Percentiles rank a stretch among this genome's conserved stretches.
phyloP scores from a whole-genome alignment of 2,329 filamentous ascomycete genomes.

The Huntiella abstrusa region DNA sequence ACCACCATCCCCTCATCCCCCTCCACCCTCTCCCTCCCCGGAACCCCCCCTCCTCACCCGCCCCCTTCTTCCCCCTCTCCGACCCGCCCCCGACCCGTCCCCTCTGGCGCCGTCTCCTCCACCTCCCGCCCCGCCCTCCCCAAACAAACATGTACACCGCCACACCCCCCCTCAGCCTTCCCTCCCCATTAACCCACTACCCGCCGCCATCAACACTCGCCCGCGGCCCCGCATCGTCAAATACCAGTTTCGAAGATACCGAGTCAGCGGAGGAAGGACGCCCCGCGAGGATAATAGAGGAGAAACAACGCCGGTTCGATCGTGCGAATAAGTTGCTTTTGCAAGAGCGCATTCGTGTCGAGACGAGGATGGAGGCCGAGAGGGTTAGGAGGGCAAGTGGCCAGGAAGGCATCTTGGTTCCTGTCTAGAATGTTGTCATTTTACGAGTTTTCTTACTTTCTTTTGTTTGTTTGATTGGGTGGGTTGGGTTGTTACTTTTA shows the following conservation, averaged over 20 bases:
- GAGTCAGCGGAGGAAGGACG: neutral
- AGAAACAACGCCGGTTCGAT: conserved; percentile 22
- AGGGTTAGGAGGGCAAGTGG: neutral
- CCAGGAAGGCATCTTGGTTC: neutral
- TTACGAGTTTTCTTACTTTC: neutral
- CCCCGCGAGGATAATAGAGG: conserved; percentile 16
- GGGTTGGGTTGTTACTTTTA: neutral
- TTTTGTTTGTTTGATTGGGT: neutral
- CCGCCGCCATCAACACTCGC: neutral
- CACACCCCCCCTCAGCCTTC: conserved; percentile 10
- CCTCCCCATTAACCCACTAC: neutral
- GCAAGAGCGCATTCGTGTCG: conserved; percentile 13
- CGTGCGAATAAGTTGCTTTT: conserved; percentile 23
- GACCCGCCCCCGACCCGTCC: conserved; percentile 13
- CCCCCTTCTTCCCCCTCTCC: conserved; percentile 12
- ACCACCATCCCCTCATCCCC: too few relatives aligned
- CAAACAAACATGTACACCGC: conserved; percentile 12
- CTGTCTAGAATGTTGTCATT: neutral
- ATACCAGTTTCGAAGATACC: conserved; percentile 1
- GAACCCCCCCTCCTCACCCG: too few relatives aligned
- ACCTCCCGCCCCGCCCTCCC: conserved; percentile 11
- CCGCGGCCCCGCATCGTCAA: neutral
- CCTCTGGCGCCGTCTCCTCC: conserved; percentile 11
- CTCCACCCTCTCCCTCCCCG: too few relatives aligned
- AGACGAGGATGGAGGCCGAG: neutral